Evolutionary conservation across 768 basidiomycete genomes (phyloP).

Genomic region (Tylopilus rubrobrunneus): DNA sequence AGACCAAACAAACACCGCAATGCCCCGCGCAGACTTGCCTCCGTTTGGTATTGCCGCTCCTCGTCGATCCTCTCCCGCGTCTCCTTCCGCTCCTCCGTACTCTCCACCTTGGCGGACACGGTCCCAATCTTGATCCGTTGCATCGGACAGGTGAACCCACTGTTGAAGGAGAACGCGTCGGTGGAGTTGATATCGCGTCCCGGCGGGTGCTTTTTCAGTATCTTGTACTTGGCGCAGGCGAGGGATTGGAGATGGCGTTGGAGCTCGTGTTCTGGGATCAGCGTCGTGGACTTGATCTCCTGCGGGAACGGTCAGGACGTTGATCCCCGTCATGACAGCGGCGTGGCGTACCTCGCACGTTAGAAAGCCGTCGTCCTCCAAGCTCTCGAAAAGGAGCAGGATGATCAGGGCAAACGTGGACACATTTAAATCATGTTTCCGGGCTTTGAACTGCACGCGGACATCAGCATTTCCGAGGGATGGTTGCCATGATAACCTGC

Average conservation of each 20-base stretch:
- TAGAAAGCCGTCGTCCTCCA: constrained; percentile 63
- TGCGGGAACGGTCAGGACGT: constrained; percentile 28
- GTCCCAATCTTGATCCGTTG: constrained; percentile 93
- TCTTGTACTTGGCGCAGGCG: constrained; percentile 91
- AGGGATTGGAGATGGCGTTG: constrained; percentile 93
- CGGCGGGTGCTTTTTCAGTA: constrained; percentile 87
- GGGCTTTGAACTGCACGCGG: constrained; percentile 70
- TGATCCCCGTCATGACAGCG: not conserved
- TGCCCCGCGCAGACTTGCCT: constrained; percentile 44
- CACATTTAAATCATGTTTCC: constrained; percentile 87
- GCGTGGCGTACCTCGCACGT: constrained; percentile 62
- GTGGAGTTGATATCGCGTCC: constrained; percentile 71
- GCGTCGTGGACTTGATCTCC: constrained; percentile 80
- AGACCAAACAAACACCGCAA: not conserved
- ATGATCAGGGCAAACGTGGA: constrained; percentile 87
- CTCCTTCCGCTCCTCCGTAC: constrained; percentile 79
- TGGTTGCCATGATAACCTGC: constrained; percentile 89
- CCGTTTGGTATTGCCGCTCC: constrained; percentile 83
- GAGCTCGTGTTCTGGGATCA: constrained; percentile 72
- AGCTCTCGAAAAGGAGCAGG: constrained; percentile 78
- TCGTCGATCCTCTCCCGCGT: constrained; percentile 90
- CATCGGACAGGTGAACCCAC: constrained; percentile 71
- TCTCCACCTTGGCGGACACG: constrained; percentile 85
- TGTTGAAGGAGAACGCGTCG: constrained; percentile 91
- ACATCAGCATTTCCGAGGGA: constrained; percentile 90